Percentiles rank a stretch among this genome's conserved stretches.
phyloP scores from a whole-genome alignment of 768 basidiomycete genomes.

The Trichaptum fuscoviolaceum region DNA sequence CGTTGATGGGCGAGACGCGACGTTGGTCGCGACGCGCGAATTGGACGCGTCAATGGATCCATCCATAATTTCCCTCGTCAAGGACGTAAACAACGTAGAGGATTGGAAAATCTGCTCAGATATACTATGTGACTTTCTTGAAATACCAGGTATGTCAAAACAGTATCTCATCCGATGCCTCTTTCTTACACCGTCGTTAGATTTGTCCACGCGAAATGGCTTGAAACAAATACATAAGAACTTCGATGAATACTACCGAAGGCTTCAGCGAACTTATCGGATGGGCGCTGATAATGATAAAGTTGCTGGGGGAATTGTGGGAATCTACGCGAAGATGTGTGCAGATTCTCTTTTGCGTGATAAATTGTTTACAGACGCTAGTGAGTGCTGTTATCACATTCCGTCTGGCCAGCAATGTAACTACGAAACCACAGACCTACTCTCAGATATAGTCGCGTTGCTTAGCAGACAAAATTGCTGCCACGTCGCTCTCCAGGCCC shows the following conservation, averaged over 20 bases:
- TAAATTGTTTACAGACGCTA: constrained; percentile 55
- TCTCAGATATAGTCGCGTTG: constrained; percentile 53
- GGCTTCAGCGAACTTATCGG: constrained; percentile 45
- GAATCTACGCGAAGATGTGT: constrained; percentile 61
- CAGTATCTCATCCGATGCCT: background rate
- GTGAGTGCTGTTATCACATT: background rate
- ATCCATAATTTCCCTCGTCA: background rate
- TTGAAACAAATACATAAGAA: constrained; percentile 58
- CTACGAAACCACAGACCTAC: constrained; percentile 35
- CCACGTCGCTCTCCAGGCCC: constrained; percentile 47
- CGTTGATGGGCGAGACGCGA: background rate
- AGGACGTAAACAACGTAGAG: background rate
- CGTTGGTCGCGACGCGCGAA: no score
- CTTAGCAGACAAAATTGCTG: constrained; percentile 43
- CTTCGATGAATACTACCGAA: constrained; percentile 46
- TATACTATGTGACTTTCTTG: background rate
- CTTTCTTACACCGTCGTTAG: constrained; percentile 26
- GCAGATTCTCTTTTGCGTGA: constrained; percentile 54
- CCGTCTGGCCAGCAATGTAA: background rate
- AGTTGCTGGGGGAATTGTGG: constrained; percentile 51
- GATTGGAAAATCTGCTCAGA: background rate
- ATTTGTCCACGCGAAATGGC: constrained; percentile 50
- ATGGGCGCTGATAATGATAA: constrained; percentile 38
- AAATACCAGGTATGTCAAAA: background rate
- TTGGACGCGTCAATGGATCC: background rate